These are phyloP conservation scores for Fusarium irregulare DNA, from an alignment of 2,329 filamentous ascomycete species.

Conservation along the genomic window DNA sequence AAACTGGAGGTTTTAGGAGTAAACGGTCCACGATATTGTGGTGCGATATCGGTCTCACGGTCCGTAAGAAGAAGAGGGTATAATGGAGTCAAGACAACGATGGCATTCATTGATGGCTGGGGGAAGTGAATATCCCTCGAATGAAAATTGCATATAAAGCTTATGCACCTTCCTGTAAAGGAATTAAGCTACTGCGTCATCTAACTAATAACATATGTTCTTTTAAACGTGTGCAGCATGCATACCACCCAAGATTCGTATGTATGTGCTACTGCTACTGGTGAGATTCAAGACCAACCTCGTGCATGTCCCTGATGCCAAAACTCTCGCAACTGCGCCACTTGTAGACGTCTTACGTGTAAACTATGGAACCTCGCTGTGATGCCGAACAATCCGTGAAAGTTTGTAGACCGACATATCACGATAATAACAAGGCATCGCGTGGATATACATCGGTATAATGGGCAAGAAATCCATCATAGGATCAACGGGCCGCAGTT, in stretches of 20 bases:
- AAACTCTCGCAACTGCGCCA: not conserved
- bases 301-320: not conserved
- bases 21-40: not conserved
- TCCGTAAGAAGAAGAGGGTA: not conserved
- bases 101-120: conserved; percentile 3
- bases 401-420: not conserved
- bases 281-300: not conserved
- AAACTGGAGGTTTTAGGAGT: not conserved
- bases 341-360: not conserved
- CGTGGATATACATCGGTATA: not conserved
- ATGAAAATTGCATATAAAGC: conserved; percentile 2
- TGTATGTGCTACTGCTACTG: not conserved
- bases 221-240: conserved; percentile 20
- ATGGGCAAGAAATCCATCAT: conserved; percentile 24
- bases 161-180: conserved; percentile 29
- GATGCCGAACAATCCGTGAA: not conserved
- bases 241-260: conserved; percentile 18
- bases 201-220: conserved; percentile 15
- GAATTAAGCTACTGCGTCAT: conserved; percentile 21
- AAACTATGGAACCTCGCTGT: not conserved
- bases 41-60: not conserved
- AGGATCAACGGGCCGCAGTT: conserved; percentile 34
- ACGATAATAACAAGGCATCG: not conserved
- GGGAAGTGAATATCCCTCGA: not conserved
- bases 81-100: conserved; percentile 22